Base-by-base conservation (phyloP, 148 eudicot species). In the Selenicereus undatus region DNA sequence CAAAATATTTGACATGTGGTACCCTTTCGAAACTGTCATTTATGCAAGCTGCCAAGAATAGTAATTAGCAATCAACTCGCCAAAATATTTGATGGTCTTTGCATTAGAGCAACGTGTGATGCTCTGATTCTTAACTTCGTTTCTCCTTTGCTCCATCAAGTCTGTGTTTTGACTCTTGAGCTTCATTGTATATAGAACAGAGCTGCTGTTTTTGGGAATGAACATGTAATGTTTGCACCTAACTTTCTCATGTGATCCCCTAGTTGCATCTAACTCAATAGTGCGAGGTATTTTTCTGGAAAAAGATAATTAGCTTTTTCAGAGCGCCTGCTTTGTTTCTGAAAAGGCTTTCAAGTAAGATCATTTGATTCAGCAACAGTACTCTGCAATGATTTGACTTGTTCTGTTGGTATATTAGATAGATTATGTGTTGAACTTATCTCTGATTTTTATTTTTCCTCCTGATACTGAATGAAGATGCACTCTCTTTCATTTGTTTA, bases 401-500 rank as follows among this genome's bases (percentile, higher is more conserved):
- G 71, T 72, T 30, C 29, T 76, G 18, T 30, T 39, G 65, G 58
- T 69, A 5, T 39, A 39, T 10, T 42, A 51, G 36, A 62, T 62
- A 29, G 32, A 27, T 35, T 16, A 13, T 60, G 21, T 76, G 75
- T 64, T 60, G 17, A 45, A 51, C n/a, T 27, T 17, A 42, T 71
- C 29, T 42, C 36, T 50, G 50, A 69, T 54, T 56, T 12, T 26
- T 52, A 45, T 54, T 24, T 39, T 39, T 39, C 43, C 43, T 7
- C 52, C 48, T 42, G 51, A 75, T 74, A 81, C 62, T 81, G 26
- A 75, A 54, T 77, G 76, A 27, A 77, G 43, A 35, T 76, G 66
- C 36, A 75, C 84, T 88, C 54, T 82, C 62, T 75, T 83, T 48
- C 72, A 30, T 69, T 77, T 85, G 42, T 81, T 72, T 81, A 68